phyloP scores from a whole-genome alignment of 768 basidiomycete genomes.

The Brasilioporus rufonigricans region DNA sequence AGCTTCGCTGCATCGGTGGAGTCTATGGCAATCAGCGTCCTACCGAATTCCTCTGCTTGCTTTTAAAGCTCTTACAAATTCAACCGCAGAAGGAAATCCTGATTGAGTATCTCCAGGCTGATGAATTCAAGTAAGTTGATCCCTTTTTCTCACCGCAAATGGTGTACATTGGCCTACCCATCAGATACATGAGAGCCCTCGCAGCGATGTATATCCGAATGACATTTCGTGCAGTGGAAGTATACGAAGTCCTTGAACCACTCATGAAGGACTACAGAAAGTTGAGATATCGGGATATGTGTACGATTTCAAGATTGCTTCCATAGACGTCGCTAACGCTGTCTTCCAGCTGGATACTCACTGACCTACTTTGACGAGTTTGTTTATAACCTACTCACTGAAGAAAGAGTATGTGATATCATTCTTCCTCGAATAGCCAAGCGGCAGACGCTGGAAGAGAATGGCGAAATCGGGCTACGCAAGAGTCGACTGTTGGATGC shows the following conservation, averaged over 20 bases:
- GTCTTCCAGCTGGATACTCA: constrained; percentile 69
- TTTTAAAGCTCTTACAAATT: constrained; percentile 92
- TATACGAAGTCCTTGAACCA: constrained; percentile 92
- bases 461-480: constrained; percentile 81
- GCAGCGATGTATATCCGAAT: constrained; percentile 94
- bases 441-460: constrained; percentile 87
- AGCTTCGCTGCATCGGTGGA: constrained; percentile 80
- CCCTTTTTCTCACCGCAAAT: background rate
- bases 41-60: constrained; percentile 89
- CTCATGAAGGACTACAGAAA: constrained; percentile 93
- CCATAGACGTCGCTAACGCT: background rate
- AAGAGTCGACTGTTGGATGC: constrained; percentile 87
- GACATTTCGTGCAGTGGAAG: constrained; percentile 87
- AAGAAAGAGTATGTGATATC: constrained; percentile 95
- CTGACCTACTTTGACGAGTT: constrained; percentile 93
- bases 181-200: constrained; percentile 88
- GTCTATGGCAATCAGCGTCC: constrained; percentile 95
- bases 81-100: constrained; percentile 98
- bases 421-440: constrained; percentile 89
- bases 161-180: background rate
- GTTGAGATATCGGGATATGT: constrained; percentile 73
- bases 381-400: constrained; percentile 74
- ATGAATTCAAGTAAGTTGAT: constrained; percentile 92
- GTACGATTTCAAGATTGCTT: constrained; percentile 43
- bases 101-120: constrained; percentile 90